Evolutionary conservation across 371 early-diverging fungal genomes (phyloP).

Genomic region (Apophysomyces trapeziformis): DNA sequence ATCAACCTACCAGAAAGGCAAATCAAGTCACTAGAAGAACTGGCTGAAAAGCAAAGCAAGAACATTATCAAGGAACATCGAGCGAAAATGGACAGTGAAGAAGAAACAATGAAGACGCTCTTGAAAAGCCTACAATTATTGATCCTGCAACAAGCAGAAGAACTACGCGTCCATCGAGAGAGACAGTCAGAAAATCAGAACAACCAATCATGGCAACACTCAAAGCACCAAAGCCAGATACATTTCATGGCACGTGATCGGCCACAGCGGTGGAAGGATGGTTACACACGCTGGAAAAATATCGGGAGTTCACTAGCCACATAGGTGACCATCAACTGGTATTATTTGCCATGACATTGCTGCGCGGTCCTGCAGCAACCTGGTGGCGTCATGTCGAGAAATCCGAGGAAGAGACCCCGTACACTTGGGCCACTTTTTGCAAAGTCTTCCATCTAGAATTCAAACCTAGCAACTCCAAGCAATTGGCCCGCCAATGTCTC

Average conservation of each 20-base stretch:
- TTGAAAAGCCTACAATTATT: too few species aligned
- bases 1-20: too few species aligned
- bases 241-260: slow-evolving; percentile 7
- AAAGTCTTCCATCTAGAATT: slow-evolving; percentile 1
- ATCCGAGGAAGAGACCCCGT: neutral
- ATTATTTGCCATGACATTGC: neutral
- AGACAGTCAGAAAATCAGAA: too few species aligned
- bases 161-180: too few species aligned
- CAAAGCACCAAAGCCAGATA: neutral
- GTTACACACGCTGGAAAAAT: slow-evolving; percentile 14
- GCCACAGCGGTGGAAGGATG: slow-evolving; percentile 12
- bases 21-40: too few species aligned
- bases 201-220: too few species aligned
- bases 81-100: too few species aligned
- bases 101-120: too few species aligned
- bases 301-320: neutral
- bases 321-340: slow-evolving; percentile 8
- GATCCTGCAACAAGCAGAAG: too few species aligned
- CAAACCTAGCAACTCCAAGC: slow-evolving; percentile 1
- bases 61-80: too few species aligned
- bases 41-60: too few species aligned
- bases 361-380: neutral
- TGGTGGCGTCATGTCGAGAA: slow-evolving; percentile 7
- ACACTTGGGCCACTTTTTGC: slow-evolving; percentile 1
- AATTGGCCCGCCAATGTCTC: slow-evolving; percentile 6